Percentiles rank a stretch among this genome's conserved stretches.
Conservation (phyloP, 176 grass and related monocot species). For the Bromus sterilis region DNA sequence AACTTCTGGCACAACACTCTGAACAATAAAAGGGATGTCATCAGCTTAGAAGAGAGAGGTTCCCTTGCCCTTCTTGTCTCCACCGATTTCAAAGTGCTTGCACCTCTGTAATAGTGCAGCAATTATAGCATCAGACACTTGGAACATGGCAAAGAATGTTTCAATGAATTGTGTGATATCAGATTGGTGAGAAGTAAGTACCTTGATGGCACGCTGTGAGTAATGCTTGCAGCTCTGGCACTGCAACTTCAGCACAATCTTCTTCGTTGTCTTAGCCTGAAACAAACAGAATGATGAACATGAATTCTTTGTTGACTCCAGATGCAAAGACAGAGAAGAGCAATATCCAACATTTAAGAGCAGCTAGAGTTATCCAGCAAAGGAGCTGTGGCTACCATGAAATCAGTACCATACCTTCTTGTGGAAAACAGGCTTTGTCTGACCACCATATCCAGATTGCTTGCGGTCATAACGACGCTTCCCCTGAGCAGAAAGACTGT, state of each 20-base stretch:
- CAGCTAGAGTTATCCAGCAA: background rate
- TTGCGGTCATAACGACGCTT: constrained; percentile 72
- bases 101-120: background rate
- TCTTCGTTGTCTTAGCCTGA: constrained; percentile 97
- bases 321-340: background rate
- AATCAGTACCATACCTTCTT: constrained; percentile 55
- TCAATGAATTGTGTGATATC: background rate
- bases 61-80: background rate
- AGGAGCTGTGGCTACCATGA: background rate
- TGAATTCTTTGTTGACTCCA: no score
- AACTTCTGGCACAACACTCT: background rate
- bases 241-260: constrained; percentile 86
- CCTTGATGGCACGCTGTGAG: constrained; percentile 69
- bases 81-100: background rate
- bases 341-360: background rate
- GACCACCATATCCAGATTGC: constrained; percentile 87
- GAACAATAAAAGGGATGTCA: background rate
- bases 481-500: constrained; percentile 72
- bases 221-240: constrained; percentile 94
- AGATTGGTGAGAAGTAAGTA: background rate
- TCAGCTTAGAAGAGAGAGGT: background rate
- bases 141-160: background rate
- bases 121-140: background rate
- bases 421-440: constrained; percentile 95
- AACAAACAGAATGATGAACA: background rate